Conservation (phyloP, 2,329 filamentous ascomycete genomes). For the Neofusicoccum sp. region DNA sequence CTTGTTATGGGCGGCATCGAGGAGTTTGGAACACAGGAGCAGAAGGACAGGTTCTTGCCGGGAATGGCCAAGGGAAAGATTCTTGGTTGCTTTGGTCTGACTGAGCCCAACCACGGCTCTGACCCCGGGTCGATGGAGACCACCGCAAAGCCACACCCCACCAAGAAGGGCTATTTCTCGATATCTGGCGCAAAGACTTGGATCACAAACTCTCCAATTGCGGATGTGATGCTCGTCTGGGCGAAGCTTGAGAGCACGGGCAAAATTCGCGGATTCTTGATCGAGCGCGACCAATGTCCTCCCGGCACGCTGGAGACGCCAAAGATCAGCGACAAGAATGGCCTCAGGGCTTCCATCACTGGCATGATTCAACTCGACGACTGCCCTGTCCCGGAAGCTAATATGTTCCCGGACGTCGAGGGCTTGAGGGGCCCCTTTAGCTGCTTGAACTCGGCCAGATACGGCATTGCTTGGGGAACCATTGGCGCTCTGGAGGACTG, state of each 20-base stretch:
- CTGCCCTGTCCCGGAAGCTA: conserved; percentile 81
- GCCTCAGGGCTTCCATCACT: conserved; percentile 86
- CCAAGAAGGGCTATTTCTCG: conserved; percentile 76
- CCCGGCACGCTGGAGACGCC: conserved; percentile 89
- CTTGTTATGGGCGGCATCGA: conserved; percentile 91
- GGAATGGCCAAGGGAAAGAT: conserved; percentile 78
- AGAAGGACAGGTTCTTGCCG: conserved; percentile 81
- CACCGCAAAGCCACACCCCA: conserved; percentile 77
- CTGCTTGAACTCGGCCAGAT: conserved; percentile 89
- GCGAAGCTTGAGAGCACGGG: conserved; percentile 87
- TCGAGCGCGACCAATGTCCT: conserved; percentile 82
- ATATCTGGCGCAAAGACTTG: conserved; percentile 86
- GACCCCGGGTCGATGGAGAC: conserved; percentile 92
- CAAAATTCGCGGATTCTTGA: conserved; percentile 89
- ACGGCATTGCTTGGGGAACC: conserved; percentile 90
- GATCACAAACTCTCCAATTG: conserved; percentile 93
- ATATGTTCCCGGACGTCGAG: conserved; percentile 91
- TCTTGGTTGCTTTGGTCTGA: conserved; percentile 83
- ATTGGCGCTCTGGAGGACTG: conserved; percentile 95
- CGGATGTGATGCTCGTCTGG: conserved; percentile 84
- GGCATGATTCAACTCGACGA: conserved; percentile 97
- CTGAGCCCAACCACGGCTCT: conserved; percentile 89
- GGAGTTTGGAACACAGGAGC: conserved; percentile 81
- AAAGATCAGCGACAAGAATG: conserved; percentile 91
- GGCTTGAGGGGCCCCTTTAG: conserved; percentile 86